Percentiles rank a stretch among this genome's conserved stretches.
Conservation (phyloP, 2,329 filamentous ascomycete genomes). For the Fonsecaea pedrosoi region DNA sequence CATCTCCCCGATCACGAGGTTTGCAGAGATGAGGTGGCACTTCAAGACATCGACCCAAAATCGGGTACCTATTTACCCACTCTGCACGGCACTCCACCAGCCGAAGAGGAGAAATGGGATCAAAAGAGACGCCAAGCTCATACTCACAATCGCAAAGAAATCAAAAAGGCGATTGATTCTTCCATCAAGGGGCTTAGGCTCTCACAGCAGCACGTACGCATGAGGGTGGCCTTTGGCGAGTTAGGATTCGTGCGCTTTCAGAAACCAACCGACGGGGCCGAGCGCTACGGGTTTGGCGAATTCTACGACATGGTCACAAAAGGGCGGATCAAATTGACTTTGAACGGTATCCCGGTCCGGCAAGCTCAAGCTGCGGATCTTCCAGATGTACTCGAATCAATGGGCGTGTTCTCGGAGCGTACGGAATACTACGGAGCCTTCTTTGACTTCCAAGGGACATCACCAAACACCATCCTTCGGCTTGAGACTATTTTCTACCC, state of each 20-base stretch:
- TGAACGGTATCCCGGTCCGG: slow-evolving; percentile 36
- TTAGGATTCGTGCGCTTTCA: slow-evolving; percentile 50
- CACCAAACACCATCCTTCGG: slow-evolving; percentile 43
- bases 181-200: slow-evolving; percentile 45
- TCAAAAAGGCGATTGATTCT: slow-evolving; percentile 44
- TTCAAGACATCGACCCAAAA: slow-evolving; percentile 28
- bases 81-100: slow-evolving; percentile 38
- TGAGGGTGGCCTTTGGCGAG: slow-evolving; percentile 52
- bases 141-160: slow-evolving; percentile 43
- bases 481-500: slow-evolving; percentile 45
- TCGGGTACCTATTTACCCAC: slow-evolving; percentile 31
- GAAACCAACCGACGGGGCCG: slow-evolving; percentile 39
- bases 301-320: slow-evolving; percentile 51
- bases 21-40: slow-evolving; percentile 34
- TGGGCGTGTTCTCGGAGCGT: slow-evolving; percentile 38
- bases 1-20: slow-evolving; percentile 31
- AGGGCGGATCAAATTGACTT: slow-evolving; percentile 46
- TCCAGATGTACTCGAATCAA: slow-evolving; percentile 43
- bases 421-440: slow-evolving; percentile 49
- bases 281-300: slow-evolving; percentile 47
- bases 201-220: slow-evolving; percentile 47
- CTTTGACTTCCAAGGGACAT: slow-evolving; percentile 48
- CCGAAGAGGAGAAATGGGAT: slow-evolving; percentile 38
- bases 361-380: slow-evolving; percentile 38
- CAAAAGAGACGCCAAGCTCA: slow-evolving; percentile 38